These are phyloP conservation scores for Dentipellis fragilis DNA, from an alignment of 768 basidiomycete species.

Conservation along the genomic window DNA sequence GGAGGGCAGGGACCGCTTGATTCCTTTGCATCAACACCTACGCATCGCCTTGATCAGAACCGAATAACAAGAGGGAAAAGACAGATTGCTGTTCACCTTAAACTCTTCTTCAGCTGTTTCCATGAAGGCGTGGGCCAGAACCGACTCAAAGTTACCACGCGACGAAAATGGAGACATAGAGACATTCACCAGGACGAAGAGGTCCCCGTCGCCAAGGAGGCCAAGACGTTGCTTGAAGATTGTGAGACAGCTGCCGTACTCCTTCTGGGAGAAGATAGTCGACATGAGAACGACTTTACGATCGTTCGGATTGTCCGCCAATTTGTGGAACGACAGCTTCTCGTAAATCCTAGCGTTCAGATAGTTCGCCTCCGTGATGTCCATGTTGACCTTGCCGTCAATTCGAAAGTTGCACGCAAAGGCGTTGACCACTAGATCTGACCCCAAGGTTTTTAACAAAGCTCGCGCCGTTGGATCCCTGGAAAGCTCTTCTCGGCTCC, in stretches of 20 bases:
- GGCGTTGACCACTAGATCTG: slow-evolving; percentile 34
- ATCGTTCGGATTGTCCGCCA: slow-evolving; percentile 19
- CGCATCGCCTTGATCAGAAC: background rate
- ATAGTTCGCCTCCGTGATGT: slow-evolving; percentile 31
- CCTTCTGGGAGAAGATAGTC: slow-evolving; percentile 22
- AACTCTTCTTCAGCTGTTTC: slow-evolving; percentile 24
- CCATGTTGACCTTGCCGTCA: slow-evolving; percentile 23
- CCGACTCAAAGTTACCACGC: slow-evolving; percentile 18
- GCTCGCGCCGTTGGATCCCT: slow-evolving; percentile 5
- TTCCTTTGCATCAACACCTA: slow-evolving; percentile 21
- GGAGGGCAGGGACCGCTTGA: slow-evolving; percentile 20
- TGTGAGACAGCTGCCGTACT: slow-evolving; percentile 25
- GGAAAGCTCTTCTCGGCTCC: slow-evolving; percentile 8
- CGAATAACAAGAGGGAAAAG: background rate
- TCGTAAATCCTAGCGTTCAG: slow-evolving; percentile 31
- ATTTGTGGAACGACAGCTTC: slow-evolving; percentile 22
- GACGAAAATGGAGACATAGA: slow-evolving; percentile 30
- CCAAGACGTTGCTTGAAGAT: slow-evolving; percentile 29
- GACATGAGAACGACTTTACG: slow-evolving; percentile 17
- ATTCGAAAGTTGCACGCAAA: slow-evolving; percentile 35
- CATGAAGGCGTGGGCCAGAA: slow-evolving; percentile 25
- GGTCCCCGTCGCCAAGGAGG: slow-evolving; percentile 21
- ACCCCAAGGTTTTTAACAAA: slow-evolving; percentile 10
- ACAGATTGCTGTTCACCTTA: slow-evolving; percentile 15
- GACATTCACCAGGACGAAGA: slow-evolving; percentile 28